phyloP scores from a whole-genome alignment of 345 rosid genomes.

The Camelina laxa region DNA sequence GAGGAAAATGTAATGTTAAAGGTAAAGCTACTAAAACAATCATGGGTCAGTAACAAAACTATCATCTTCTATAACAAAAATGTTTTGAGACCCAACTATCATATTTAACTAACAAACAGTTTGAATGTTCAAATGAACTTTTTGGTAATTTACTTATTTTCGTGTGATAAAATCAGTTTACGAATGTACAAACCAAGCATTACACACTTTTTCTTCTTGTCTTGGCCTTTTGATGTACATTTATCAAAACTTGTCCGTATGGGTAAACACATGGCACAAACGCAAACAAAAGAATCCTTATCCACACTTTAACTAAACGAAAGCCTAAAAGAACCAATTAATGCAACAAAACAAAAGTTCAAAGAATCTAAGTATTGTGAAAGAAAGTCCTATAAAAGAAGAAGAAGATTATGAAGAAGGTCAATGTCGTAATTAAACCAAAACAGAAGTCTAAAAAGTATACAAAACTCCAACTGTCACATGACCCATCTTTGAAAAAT shows the following conservation, averaged over 20 bases:
- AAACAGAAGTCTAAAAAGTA: constrained; percentile 25
- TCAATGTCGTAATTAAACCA: constrained; percentile 34
- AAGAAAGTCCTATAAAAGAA: neutral
- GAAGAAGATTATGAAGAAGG: constrained; percentile 16
- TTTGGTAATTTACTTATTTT: neutral
- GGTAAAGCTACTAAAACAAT: neutral
- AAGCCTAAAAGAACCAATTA: neutral
- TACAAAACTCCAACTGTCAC: constrained; percentile 45
- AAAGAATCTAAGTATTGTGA: neutral
- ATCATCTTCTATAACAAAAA: no score
- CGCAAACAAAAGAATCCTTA: neutral
- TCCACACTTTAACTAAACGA: neutral
- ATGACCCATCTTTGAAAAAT: constrained; percentile 45
- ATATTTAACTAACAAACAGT: neutral
- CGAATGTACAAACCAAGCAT: neutral
- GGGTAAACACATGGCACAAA: neutral
- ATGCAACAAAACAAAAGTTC: constrained; percentile 17
- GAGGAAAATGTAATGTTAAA: neutral
- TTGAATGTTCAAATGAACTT: neutral
- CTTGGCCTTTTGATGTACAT: neutral
- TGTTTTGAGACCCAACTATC: neutral
- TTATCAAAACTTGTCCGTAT: neutral
- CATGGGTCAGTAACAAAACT: neutral
- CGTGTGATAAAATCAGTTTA: neutral
- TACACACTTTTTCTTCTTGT: neutral